phyloP scores from a whole-genome alignment of 306 rosid genomes.

The Gleditsia sinensis region DNA sequence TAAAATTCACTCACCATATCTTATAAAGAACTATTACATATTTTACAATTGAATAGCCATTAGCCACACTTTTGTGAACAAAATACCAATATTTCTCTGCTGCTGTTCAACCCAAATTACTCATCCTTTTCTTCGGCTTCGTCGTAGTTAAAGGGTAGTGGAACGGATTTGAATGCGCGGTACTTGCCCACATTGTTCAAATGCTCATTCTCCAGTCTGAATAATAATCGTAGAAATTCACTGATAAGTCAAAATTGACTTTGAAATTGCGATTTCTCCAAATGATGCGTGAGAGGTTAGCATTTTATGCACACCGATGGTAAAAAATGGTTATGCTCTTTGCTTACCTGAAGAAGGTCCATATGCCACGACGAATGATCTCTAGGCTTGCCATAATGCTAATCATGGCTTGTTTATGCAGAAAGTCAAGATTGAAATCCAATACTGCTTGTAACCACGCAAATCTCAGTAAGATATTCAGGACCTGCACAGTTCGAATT shows the following conservation, averaged over 20 bases:
- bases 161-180: constrained; percentile 77
- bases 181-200: constrained; percentile 80
- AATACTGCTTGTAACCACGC: constrained; percentile 71
- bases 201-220: constrained; percentile 81
- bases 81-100: neutral
- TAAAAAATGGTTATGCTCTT: no score
- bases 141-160: constrained; percentile 71
- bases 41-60: neutral
- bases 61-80: no score
- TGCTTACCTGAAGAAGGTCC: constrained; percentile 76
- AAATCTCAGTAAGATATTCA: constrained; percentile 72
- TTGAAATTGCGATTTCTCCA: neutral
- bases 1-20: no score
- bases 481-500: constrained; percentile 44
- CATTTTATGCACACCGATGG: no score
- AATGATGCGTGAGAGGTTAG: no score
- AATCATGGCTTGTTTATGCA: constrained; percentile 51
- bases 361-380: constrained; percentile 75
- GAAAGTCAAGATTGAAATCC: constrained; percentile 38
- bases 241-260: neutral
- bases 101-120: neutral
- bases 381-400: constrained; percentile 57
- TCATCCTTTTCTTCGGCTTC: constrained; percentile 62
- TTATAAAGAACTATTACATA: no score
- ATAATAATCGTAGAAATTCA: neutral